Conservation (phyloP, 345 rosid genomes). For the Microcos paniculata region DNA sequence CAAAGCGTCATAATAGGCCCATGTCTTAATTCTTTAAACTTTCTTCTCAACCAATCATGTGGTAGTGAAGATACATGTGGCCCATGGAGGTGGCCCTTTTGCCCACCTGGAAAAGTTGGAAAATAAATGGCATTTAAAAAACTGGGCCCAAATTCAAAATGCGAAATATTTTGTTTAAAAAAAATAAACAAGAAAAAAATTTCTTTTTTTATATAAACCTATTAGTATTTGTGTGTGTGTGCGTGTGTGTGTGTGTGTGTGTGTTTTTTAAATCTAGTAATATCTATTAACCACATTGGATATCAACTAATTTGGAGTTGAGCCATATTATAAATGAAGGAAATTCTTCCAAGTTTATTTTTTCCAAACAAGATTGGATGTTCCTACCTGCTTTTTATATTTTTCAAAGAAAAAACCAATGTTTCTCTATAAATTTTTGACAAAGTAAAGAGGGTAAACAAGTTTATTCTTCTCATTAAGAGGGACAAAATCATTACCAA, state of each 20-base stretch:
- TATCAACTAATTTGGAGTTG: too few species aligned
- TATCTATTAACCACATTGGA: too few species aligned
- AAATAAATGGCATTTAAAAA: slow-evolving; percentile 4
- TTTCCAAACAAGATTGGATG: too few species aligned
- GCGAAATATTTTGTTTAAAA: background rate
- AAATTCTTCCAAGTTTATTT: too few species aligned
- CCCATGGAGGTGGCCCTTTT: background rate
- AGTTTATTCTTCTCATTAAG: background rate
- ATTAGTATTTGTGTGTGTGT: too few species aligned
- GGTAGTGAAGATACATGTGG: background rate
- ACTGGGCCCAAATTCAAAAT: background rate
- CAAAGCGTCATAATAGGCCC: slow-evolving; percentile 5
- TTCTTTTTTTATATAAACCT: too few species aligned
- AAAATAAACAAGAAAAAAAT: too few species aligned
- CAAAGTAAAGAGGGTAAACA: background rate
- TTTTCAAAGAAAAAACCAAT: background rate
- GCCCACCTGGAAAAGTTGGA: background rate
- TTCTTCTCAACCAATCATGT: slow-evolving; percentile 3
- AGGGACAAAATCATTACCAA: background rate
- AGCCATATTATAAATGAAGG: too few species aligned
- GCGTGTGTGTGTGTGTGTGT: too few species aligned
- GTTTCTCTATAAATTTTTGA: too few species aligned
- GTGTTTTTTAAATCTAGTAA: too few species aligned
- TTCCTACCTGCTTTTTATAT: too few species aligned
- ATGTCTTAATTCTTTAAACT: background rate